A percentile compares a stretch with the other conserved stretches of the same genome.
Evolutionary conservation across 116 monocot genomes (phyloP).

Genomic region (Zostera marina): DNA sequence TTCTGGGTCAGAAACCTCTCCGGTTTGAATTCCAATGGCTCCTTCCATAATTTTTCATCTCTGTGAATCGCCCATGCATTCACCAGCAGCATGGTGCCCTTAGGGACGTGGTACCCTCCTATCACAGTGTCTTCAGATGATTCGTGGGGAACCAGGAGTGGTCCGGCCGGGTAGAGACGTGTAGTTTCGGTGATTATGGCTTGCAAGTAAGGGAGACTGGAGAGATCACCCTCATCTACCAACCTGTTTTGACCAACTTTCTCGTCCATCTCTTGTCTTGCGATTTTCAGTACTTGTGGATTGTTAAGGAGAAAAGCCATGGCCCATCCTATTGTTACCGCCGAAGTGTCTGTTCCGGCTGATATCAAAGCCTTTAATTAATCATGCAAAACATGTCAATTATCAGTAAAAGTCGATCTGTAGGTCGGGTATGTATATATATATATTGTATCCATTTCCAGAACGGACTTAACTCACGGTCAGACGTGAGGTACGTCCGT

Average conservation of each 20-base stretch:
- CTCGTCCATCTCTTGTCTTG: constrained; percentile 11
- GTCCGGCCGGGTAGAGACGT: constrained; percentile 5
- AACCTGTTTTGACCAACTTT: constrained; percentile 5
- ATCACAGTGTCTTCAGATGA: neutral
- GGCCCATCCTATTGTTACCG: constrained; percentile 22
- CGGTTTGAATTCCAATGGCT: no score
- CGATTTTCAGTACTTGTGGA: constrained; percentile 7
- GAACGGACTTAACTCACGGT: no score
- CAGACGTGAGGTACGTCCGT: no score
- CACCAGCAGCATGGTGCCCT: constrained; percentile 2
- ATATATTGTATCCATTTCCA: no score
- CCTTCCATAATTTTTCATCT: no score
- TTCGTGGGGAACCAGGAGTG: constrained; percentile 4
- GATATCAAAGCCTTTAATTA: neutral
- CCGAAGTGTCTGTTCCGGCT: constrained; percentile 16
- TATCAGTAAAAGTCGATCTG: no score
- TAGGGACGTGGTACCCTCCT: neutral
- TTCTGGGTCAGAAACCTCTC: no score
- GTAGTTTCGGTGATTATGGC: constrained; percentile 4
- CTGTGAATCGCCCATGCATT: no score
- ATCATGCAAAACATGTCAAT: no score
- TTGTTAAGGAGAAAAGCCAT: constrained; percentile 23
- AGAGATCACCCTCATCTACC: no score
- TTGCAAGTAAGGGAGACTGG: no score
- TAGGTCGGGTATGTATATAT: no score